Evolutionary conservation across 805 yeast genomes (phyloP), one percentile per base, ranked within the genome.

Genomic region (Cyberlindnera maclurae): DNA sequence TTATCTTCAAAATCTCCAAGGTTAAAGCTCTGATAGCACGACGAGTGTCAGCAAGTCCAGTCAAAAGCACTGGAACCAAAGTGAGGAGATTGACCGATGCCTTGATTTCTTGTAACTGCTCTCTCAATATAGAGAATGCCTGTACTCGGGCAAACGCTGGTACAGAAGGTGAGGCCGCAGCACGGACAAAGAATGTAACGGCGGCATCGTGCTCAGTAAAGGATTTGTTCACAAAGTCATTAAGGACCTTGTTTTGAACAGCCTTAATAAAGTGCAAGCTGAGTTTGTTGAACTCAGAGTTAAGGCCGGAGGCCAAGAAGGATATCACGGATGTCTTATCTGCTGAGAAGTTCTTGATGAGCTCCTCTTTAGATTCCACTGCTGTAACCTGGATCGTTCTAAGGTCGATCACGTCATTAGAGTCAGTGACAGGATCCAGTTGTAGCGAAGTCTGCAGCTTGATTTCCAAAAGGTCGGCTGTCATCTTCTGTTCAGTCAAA

Each of bases 381-480:
- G 39, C 41, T 3, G 38, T 36, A 12, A 47, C 52, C n/a, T 50
- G 31, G 13, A 46, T 36, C 4, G 48, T 53, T 15, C 51, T 49
- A 20, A 43, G 17, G 8, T 39, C 43, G 15, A 42, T 40, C 11
- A 35, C 36, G 9, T 13, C 16, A 11, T 46, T 32, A 7, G 33
- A 31, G 16, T 64, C 64, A 10, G 62, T 64, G 13, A 53, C 52
- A 8, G 55, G 45, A 15, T 52, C 28, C 34, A 41, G 45, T 17
- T 49, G 42, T 37, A 87, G 60, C 1, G 89, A 78, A 1, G 82
- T 70, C 60, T 85, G 83, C 33, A 86, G 62, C 38, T 71, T 68
- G 68, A 87, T 73, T 63, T 81, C 89, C 22, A 80, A 62, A 4
- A 65, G 47, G 22, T 71, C 76, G 3, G 75, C 42, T 15, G 62